Conservation (phyloP, 805 yeast genomes). For the Candida schatavii region DNA sequence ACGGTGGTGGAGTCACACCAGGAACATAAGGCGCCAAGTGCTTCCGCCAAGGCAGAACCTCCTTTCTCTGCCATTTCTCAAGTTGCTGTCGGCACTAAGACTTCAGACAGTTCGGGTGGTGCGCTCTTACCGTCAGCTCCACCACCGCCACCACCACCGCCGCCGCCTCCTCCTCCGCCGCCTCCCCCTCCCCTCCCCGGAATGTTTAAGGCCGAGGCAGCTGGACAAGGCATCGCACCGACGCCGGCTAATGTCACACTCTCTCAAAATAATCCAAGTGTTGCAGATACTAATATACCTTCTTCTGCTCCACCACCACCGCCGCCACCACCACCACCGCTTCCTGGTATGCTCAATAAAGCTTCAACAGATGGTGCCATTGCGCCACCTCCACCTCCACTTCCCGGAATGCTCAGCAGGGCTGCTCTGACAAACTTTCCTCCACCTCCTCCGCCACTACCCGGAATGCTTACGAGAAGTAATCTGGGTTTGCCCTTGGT, state of each 20-base stretch:
- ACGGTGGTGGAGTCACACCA: no score
- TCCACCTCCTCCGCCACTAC: constrained; percentile 11
- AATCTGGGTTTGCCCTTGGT: neutral
- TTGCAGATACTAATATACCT: neutral
- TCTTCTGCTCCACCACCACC: constrained; percentile 6
- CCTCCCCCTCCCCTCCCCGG: constrained; percentile 10
- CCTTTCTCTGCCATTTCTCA: no score
- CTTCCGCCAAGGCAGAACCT: no score
- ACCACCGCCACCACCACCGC: constrained; percentile 19
- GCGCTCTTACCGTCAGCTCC: constrained; percentile 13
- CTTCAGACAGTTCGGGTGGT: no score
- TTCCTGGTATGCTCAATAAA: constrained; percentile 12
- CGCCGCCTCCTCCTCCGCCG: no score
- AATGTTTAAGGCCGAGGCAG: no score
- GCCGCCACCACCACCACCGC: constrained; percentile 24
- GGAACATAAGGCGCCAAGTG: no score
- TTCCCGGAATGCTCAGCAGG: constrained; percentile 4
- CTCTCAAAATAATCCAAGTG: neutral
- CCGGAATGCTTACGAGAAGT: constrained; percentile 1
- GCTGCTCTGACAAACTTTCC: constrained; percentile 1
- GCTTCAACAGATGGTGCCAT: neutral
- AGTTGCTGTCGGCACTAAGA: no score
- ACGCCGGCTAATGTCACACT: no score
- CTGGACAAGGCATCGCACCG: no score
- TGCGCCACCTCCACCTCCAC: constrained; percentile 13